Evolutionary conservation across 495 filamentous ascomycete genomes (phyloP), one percentile per base, ranked within the genome.

Genomic region (Neohortaea acidophila): DNA sequence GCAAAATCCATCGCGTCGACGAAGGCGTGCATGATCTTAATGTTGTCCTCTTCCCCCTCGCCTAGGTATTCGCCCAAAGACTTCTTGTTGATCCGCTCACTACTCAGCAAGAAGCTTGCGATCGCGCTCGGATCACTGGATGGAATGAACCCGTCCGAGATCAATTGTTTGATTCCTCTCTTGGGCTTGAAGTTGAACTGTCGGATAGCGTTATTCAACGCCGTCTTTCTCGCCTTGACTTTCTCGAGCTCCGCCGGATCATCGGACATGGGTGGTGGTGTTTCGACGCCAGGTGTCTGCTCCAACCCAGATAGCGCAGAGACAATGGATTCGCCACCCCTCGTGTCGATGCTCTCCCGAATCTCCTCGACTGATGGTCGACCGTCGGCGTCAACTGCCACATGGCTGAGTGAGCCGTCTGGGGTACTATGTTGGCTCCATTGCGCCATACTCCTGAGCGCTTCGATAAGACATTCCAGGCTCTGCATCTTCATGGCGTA

Each of bases 171-270:
- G 53, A 99, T 73, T 9, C 89, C 89, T 23, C 81, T 75, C 55
- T 96, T 99, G 2, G 91, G 83, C 54, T 99, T 99, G 68, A 83
- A 96, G 54, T 99, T 99, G 65, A 99, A 99, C 41, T 84, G 81
- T 27, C 78, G 77, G 45, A 94, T 77, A 1, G 79, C 84, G 47
- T 91, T 86, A 27, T 73, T 78, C 40, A 94, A 63, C 3, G 87
- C 87, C 20, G 84, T 96, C 62, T 99, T 99, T 28, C 78, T 69
- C 43, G 84, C 81, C 63, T 94, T 96, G 36, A 81, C 84, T 55
- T 78, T 91, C 52, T 94, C 89, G 21, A 99, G 67, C 52, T 96
- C 75, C 29, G 69, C 80, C 1, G 84, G 85, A 47, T 99, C 91
- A 52, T 97, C 89, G 39, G 91, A 83, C 1, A 79, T 55, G 5